Evolutionary conservation across 1,284 basidiomycete species (phyloP), one percentile per base, ranked within the genome.

Genomic region (Malassezia yamatoensis): DNA sequence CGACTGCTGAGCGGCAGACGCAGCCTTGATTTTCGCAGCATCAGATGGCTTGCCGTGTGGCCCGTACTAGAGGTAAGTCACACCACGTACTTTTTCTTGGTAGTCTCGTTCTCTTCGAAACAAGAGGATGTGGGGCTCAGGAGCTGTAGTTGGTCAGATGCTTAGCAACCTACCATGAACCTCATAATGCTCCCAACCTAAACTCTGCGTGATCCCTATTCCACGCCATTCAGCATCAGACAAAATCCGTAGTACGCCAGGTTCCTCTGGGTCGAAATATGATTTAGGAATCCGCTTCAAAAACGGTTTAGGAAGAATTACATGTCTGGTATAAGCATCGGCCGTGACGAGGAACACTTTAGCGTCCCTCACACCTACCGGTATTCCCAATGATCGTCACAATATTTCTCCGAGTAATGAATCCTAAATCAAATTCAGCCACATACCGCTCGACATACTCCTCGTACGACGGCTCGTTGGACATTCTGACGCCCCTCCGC

Each of bases 121-220:
- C n/a, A 80, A 76, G 42, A 74, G 54, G 40, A 74, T 74, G 52
- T 74, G 72, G 13, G 72, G 72, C 83, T 82, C 78, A 83, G 64
- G 66, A 11, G 66, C 63, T 61, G 57, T 29, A 7, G 24, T 3
- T 7, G 21, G 36, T 36, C n/a, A 48, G 15, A 20, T n/a, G 11
- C 16, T 20, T 33, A 21, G 6, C 4, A 1, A 77, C 84, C 70
- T 67, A 90, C 89, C 87, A 73, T 94, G 91, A 37, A 94, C 88
- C 79, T 93, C 91, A 68, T 94, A 96, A 70, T 96, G 90, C 74
- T 90, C 87, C 91, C 91, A 96, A 10, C 91, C 91, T 47, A 93
- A 78, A 76, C 88, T 90, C 77, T 96, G 91, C 33, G 87, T 89
- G 69, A 94, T 94, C 11, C 91, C 91, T 58, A 96, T 90, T 0